These are phyloP conservation scores for Sphaerostilbella broomeana DNA, from an alignment of 2,329 filamentous ascomycete species.

Conservation along the genomic window DNA sequence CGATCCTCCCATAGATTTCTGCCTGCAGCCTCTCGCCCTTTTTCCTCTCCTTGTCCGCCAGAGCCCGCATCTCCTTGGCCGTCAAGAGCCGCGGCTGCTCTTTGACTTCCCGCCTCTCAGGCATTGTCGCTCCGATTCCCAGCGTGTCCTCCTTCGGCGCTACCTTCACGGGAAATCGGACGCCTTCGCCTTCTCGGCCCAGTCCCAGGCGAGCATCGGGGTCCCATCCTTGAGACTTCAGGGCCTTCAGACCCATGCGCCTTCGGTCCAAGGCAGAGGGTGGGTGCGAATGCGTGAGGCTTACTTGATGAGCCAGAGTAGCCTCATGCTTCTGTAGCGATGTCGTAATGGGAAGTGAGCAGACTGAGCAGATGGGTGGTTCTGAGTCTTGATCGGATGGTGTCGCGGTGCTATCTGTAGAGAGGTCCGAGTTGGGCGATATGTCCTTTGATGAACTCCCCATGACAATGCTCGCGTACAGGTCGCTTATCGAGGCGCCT, in stretches of 20 bases:
- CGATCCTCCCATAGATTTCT: conserved; percentile 68
- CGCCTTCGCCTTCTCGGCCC: conserved; percentile 64
- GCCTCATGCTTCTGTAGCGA: conserved; percentile 44
- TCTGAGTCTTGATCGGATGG: conserved; percentile 1
- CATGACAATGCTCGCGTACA: conserved; percentile 64
- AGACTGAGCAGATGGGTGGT: conserved; percentile 28
- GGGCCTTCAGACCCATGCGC: conserved; percentile 61
- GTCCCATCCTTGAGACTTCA: conserved; percentile 66
- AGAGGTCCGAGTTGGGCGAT: conserved; percentile 17
- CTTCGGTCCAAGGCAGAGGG: conserved; percentile 65
- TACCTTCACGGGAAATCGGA: conserved; percentile 67
- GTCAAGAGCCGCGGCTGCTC: conserved; percentile 55
- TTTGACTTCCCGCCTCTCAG: conserved; percentile 37
- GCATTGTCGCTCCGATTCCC: conserved; percentile 57
- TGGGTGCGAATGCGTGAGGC: conserved; percentile 61
- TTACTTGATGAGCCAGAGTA: conserved; percentile 65
- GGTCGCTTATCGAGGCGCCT: conserved; percentile 41
- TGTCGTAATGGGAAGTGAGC: conserved; percentile 29
- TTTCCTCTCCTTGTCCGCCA: conserved; percentile 43
- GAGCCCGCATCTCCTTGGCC: conserved; percentile 44
- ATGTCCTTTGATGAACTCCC: conserved; percentile 26
- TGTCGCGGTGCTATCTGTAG: neutral
- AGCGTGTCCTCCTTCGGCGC: conserved; percentile 66
- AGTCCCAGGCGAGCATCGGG: conserved; percentile 66
- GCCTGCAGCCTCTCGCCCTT: conserved; percentile 57